A percentile compares a stretch with the other conserved stretches of the same genome.
Evolutionary conservation across 495 filamentous ascomycete genomes (phyloP).

Genomic region (Hypoxylon fuscum): DNA sequence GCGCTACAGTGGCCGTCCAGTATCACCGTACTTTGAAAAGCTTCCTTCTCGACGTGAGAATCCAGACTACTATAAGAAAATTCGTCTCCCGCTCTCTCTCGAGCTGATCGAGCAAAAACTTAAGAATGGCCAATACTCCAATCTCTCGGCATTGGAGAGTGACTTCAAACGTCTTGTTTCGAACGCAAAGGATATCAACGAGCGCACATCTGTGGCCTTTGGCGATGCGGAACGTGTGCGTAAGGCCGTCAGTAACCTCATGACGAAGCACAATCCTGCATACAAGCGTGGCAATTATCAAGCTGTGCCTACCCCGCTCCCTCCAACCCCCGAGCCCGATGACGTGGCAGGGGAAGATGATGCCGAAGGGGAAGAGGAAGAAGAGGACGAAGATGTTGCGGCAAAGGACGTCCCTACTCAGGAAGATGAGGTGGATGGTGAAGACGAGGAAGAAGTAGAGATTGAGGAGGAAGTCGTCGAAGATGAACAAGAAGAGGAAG

Average conservation of each 20-base stretch:
- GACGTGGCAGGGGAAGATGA: constrained; percentile 42
- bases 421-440: constrained; percentile 42
- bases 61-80: constrained; percentile 77
- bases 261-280: constrained; percentile 78
- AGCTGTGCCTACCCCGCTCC: constrained; percentile 70
- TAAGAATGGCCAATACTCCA: constrained; percentile 66
- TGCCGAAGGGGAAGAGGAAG: constrained; percentile 39
- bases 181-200: constrained; percentile 79
- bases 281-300: constrained; percentile 69
- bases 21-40: constrained; percentile 75
- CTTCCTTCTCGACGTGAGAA: constrained; percentile 69
- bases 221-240: constrained; percentile 79
- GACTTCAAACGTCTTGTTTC: constrained; percentile 80
- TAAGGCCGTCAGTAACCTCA: constrained; percentile 77
- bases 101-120: constrained; percentile 79
- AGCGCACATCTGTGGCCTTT: constrained; percentile 69
- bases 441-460: constrained; percentile 29
- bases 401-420: constrained; percentile 12
- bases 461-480: constrained; percentile 45
- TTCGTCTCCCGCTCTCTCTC: constrained; percentile 77
- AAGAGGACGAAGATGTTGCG: constrained; percentile 26
- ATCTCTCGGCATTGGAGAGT: constrained; percentile 70
- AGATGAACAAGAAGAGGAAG: constrained; percentile 45
- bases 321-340: constrained; percentile 50
- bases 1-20: constrained; percentile 65